Evolutionary conservation across 768 basidiomycete genomes (phyloP).

Genomic region (Coprinopsis marcescibilis): DNA sequence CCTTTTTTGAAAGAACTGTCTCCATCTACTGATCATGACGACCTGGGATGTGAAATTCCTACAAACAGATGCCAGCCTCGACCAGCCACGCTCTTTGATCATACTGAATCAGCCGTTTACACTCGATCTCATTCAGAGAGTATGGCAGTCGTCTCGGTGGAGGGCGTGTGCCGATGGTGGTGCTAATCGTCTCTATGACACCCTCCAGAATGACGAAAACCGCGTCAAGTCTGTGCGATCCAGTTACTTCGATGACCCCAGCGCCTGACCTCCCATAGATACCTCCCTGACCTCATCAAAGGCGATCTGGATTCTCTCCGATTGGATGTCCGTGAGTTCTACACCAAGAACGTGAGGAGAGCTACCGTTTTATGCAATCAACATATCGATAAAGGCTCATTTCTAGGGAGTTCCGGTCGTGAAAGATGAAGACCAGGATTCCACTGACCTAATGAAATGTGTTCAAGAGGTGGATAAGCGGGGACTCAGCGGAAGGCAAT

Average conservation of each 20-base stretch:
- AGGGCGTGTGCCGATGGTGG: slow-evolving; percentile 83
- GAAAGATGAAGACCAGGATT: slow-evolving; percentile 66
- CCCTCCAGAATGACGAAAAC: slow-evolving; percentile 20
- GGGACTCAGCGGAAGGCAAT: slow-evolving; percentile 37
- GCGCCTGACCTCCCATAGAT: slow-evolving; percentile 37
- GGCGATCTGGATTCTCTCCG: slow-evolving; percentile 92
- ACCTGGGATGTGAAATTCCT: slow-evolving; percentile 43
- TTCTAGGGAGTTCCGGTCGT: slow-evolving; percentile 60
- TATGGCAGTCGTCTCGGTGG: slow-evolving; percentile 53
- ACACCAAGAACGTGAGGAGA: slow-evolving; percentile 44
- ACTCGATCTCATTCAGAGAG: slow-evolving; percentile 45
- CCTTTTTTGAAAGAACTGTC: background rate
- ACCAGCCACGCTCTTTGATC: slow-evolving; percentile 51
- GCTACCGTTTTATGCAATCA: background rate
- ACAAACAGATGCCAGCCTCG: slow-evolving; percentile 5
- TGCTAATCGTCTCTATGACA: slow-evolving; percentile 77
- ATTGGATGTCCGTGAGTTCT: slow-evolving; percentile 66
- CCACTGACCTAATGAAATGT: slow-evolving; percentile 98
- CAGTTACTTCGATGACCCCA: background rate
- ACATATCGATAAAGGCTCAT: background rate
- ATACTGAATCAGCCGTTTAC: slow-evolving; percentile 91
- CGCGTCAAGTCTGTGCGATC: slow-evolving; percentile 12
- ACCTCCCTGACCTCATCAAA: slow-evolving; percentile 80
- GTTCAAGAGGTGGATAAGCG: slow-evolving; percentile 53
- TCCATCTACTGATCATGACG: slow-evolving; percentile 22